Evolutionary conservation across 768 basidiomycete genomes (phyloP), one percentile per base, ranked within the genome.

Genomic region (Boletus rex-veris): DNA sequence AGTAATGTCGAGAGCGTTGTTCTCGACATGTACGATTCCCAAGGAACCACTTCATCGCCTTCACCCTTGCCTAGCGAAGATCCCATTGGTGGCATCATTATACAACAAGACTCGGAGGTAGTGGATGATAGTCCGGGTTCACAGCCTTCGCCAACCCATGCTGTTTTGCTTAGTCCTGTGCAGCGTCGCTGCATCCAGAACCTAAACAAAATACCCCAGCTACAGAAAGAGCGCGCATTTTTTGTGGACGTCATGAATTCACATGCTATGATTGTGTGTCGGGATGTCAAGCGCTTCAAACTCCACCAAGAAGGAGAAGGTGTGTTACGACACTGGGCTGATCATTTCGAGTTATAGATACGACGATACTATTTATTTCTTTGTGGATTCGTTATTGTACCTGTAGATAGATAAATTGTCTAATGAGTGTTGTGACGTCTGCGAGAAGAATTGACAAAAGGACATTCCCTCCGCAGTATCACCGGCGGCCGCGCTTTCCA

Each of bases 281-380:
- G 90, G 41, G 88, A 91, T 57, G 67, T 82, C 50, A 75, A 83
- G 63, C 71, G 75, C 31, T 88, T 87, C 64, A 72, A 78, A 58
- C 57, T 68, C 12, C 86, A 90, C 60, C 70, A 75, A 36, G 64
- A 71, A 37, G 90, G 90, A 16, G 82, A 84, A 64, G 80, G 81
- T 35, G 78, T 91, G 4, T 46, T 92, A 33, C 76, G 79, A 55
- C 86, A 90, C 66, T 88, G 87, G 85, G 86, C 85, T 9, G 77
- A 81, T 53, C 74, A 79, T 21, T 84, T 90, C 49, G 65, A 78
- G 26, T 46, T 81, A 30, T 80, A 69, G 59, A 47, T 39, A 21
- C 43, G 50, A 19, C 39, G 3, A 40, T 19, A 1, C 21, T 43
- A 8, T 4, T 5, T 35, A 11, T 14, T 35, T 35, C 24, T 24